Base-by-base conservation (phyloP, 2,329 filamentous ascomycete species). In the Aspergillus vadensis region DNA sequence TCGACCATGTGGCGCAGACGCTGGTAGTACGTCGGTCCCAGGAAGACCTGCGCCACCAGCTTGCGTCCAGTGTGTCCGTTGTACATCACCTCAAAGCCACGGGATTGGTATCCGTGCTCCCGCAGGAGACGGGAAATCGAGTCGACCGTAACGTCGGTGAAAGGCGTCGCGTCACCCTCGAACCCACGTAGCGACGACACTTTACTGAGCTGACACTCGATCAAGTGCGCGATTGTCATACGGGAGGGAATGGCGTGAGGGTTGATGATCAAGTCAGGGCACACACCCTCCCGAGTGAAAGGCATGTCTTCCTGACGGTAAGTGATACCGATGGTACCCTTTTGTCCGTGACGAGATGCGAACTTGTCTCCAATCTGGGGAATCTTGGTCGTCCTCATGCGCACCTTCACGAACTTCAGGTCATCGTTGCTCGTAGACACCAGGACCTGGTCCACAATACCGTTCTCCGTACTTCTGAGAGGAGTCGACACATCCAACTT, bases 201-300 rank as follows among this genome's bases (percentile, higher is more conserved):
- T 77, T 99, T 99, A 76, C 92, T 96, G 59, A 99, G 86, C 69
- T 98, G 85, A 85, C 95, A 99, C 83, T 99, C 95, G 76, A 99
- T 96, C 86, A 99, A 93, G 84, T 99, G 95, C 70, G 95, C 95
- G 88, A 99, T 99, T 2, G 96, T 99, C 95, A 99, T 99, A 86
- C 95, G 95, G 58, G 95, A 99, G 0, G 95, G 95, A 85, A 99
- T 99, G 74, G 95, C 96, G 84, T 99, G 95, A 1, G 95, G 95
- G 78, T 99, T 99, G 83, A 99, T 98, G 78, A 99, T 97, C 65
- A 99, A 85, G 78, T 99, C 96, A 0, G 96, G 95, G 0, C 90
- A 90, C 56, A 99, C 86, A 70, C 96, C 95, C 75, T 98, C 92
- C 39, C 88, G 83, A 3, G 92, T 95, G 77, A 99, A 99, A 0